Conservation (phyloP, 352 stramenopile genomes). For the Globisporangium uncinulatum region DNA sequence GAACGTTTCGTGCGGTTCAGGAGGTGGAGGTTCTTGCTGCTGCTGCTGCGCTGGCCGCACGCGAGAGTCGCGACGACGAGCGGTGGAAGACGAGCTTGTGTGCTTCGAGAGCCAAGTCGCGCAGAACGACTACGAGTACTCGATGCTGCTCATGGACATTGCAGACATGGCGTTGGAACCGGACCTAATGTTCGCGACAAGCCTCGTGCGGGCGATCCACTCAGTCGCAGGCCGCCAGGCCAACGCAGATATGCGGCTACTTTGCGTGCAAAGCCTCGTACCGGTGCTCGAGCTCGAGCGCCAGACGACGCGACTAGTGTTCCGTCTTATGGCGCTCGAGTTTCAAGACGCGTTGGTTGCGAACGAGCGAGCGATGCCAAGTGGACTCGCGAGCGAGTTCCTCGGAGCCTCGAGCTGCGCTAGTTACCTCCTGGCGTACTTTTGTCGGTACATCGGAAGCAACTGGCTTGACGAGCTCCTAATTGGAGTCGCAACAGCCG, state of each 20-base stretch:
- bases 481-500: neutral
- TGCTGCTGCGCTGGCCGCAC: constrained; percentile 45
- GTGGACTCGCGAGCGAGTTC: constrained; percentile 18
- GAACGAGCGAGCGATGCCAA: neutral
- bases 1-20: constrained; percentile 39
- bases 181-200: constrained; percentile 25
- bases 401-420: constrained; percentile 29
- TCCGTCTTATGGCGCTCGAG: constrained; percentile 36
- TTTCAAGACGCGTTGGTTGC: constrained; percentile 8
- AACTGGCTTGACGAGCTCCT: constrained; percentile 27
- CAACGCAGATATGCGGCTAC: constrained; percentile 8
- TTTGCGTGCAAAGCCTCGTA: constrained; percentile 35
- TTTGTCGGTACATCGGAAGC: constrained; percentile 24
- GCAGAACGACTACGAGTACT: constrained; percentile 75
- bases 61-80: constrained; percentile 25
- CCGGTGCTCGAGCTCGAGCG: constrained; percentile 44
- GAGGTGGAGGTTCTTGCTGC: constrained; percentile 23
- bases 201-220: constrained; percentile 16
- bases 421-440: constrained; percentile 24
- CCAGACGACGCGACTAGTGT: constrained; percentile 40
- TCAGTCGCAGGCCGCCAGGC: neutral
- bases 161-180: constrained; percentile 38
- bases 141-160: constrained; percentile 42
- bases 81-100: constrained; percentile 32
- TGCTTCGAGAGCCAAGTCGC: constrained; percentile 41